Evolutionary conservation across 805 yeast species (phyloP).

Genomic region (Candida khao-thaluensis): DNA sequence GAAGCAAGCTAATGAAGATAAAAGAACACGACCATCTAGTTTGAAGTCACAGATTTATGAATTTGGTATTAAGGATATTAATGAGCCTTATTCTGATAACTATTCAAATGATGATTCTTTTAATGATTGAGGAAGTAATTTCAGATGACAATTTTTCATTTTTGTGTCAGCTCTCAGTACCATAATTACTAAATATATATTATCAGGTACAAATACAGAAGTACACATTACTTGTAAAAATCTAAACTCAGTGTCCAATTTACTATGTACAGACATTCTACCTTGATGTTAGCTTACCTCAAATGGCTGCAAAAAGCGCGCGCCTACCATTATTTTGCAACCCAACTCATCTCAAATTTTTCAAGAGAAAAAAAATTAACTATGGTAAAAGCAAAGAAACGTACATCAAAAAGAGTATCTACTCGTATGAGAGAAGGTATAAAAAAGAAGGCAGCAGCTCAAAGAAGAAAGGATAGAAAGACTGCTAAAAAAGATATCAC

Average conservation of each 20-base stretch:
- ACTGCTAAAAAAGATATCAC: constrained; percentile 84
- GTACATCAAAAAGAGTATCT: constrained; percentile 82
- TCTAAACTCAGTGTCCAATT: no score
- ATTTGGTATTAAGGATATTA: constrained; percentile 4
- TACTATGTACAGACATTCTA: no score
- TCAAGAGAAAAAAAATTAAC: constrained; percentile 1
- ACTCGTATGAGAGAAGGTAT: constrained; percentile 96
- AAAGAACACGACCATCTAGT: constrained; percentile 1
- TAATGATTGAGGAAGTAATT: no score
- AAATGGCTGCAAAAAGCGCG: constrained; percentile 2
- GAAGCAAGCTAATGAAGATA: constrained; percentile 1
- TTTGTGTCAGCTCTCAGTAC: no score
- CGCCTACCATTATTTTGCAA: constrained; percentile 11
- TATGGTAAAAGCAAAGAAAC: constrained; percentile 47
- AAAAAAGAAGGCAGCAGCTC: constrained; percentile 92
- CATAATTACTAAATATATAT: background rate
- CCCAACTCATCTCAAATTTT: constrained; percentile 7
- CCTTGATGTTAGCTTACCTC: no score
- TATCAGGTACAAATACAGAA: background rate
- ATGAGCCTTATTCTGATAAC: background rate
- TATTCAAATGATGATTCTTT: no score
- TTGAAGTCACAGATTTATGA: constrained; percentile 7
- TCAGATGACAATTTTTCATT: no score
- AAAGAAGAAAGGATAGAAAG: constrained; percentile 81
- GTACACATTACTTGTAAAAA: no score